These are phyloP conservation scores for Aspergillus puulaauensis DNA, from an alignment of 2,329 filamentous ascomycete species.

Conservation along the genomic window DNA sequence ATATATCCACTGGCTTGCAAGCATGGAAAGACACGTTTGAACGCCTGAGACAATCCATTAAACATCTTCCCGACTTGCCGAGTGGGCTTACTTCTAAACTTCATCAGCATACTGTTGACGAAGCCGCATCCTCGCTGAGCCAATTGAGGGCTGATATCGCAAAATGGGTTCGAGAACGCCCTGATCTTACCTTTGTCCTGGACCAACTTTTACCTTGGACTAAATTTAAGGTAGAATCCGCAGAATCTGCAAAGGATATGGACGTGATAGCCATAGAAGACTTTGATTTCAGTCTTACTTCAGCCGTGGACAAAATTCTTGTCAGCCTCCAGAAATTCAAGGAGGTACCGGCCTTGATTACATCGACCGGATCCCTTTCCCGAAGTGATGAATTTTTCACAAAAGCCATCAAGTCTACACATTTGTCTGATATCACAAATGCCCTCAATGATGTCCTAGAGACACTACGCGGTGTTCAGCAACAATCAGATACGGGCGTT, in stretches of 20 bases:
- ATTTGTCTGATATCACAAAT: conserved; percentile 55
- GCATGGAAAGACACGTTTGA: conserved; percentile 53
- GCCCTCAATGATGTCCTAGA: conserved; percentile 47
- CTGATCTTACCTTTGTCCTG: conserved; percentile 64
- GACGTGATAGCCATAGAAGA: conserved; percentile 35
- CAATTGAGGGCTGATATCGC: conserved; percentile 44
- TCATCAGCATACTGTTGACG: conserved; percentile 29
- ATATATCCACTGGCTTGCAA: conserved; percentile 48
- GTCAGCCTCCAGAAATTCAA: conserved; percentile 71
- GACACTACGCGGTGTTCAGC: conserved; percentile 47
- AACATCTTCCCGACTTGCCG: conserved; percentile 52
- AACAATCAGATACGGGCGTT: conserved; percentile 43
- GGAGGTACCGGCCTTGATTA: conserved; percentile 57
- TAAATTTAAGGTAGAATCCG: conserved; percentile 28
- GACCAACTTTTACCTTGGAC: conserved; percentile 68
- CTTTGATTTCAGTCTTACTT: conserved; percentile 61
- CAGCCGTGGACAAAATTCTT: conserved; percentile 71
- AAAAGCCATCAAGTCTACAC: conserved; percentile 59
- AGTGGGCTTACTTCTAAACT: conserved; percentile 43
- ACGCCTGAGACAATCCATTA: conserved; percentile 43
- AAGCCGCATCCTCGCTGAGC: conserved; percentile 28
- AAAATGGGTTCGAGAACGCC: conserved; percentile 47
- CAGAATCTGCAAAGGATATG: conserved; percentile 11
- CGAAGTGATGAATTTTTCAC: conserved; percentile 55
- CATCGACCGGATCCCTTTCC: conserved; percentile 64